Evolutionary conservation across 306 rosid genomes (phyloP).

Genomic region (Castanopsis chinensis): DNA sequence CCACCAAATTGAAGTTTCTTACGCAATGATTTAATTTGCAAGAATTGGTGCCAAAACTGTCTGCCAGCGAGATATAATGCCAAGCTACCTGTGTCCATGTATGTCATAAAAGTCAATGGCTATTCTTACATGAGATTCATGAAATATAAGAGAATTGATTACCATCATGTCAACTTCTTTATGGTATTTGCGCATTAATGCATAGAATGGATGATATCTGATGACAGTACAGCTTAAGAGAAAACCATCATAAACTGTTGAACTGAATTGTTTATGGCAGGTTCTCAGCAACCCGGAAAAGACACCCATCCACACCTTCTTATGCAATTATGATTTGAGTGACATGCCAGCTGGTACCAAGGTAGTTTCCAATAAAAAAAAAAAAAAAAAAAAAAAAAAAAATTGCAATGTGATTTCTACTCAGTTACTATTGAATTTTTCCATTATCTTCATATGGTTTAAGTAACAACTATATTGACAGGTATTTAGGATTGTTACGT

Average conservation of each 20-base stretch:
- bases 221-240: conserved; percentile 9
- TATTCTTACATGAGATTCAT: background rate
- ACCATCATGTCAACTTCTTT: background rate
- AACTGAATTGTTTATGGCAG: conserved; percentile 39
- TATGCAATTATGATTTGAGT: conserved; percentile 76
- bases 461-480: background rate
- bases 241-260: conserved; percentile 14
- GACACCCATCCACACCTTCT: conserved; percentile 88
- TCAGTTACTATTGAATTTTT: background rate
- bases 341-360: conserved; percentile 95
- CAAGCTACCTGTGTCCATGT: background rate
- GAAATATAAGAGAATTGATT: background rate
- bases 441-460: background rate
- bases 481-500: background rate
- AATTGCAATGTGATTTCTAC: background rate
- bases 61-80: background rate
- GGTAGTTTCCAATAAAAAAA: conserved; percentile 32
- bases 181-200: background rate
- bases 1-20: background rate
- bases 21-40: background rate
- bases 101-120: background rate
- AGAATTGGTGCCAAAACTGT: background rate
- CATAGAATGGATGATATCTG: background rate
- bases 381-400: background rate
- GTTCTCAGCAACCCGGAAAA: conserved; percentile 94